Percentiles rank a stretch among this genome's conserved stretches.
Evolutionary conservation across 2,329 filamentous ascomycete species (phyloP).

Genomic region (Fusarium robinianum): DNA sequence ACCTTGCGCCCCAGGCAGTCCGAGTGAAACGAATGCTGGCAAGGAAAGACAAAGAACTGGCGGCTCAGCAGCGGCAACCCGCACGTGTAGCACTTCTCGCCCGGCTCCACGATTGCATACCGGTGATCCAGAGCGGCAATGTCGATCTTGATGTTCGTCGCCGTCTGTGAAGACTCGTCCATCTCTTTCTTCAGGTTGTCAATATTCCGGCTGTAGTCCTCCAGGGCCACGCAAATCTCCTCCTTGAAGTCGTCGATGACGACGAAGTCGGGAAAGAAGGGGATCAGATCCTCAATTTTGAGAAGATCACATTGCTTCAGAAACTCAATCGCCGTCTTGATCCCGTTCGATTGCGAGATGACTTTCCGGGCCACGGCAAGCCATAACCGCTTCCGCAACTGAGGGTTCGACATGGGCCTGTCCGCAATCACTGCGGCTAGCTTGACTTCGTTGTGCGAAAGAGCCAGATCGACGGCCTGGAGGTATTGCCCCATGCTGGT

Average conservation of each 20-base stretch:
- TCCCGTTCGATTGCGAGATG: constrained; percentile 81
- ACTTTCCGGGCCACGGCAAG: constrained; percentile 93
- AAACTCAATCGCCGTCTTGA: constrained; percentile 93
- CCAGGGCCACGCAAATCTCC: constrained; percentile 90
- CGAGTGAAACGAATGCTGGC: constrained; percentile 96
- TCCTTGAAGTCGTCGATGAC: constrained; percentile 99
- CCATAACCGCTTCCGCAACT: constrained; percentile 92
- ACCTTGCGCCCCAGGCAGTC: constrained; percentile 90
- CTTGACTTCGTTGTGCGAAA: constrained; percentile 88
- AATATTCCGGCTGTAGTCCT: constrained; percentile 91
- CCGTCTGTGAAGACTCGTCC: constrained; percentile 90
- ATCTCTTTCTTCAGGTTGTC: constrained; percentile 89
- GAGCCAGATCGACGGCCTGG: constrained; percentile 88
- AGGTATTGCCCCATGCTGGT: constrained; percentile 94
- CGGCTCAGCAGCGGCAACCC: constrained; percentile 81
- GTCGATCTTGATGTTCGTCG: constrained; percentile 86
- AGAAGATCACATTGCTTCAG: constrained; percentile 88
- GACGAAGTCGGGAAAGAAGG: constrained; percentile 98
- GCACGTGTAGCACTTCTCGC: constrained; percentile 91
- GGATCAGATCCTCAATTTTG: constrained; percentile 94
- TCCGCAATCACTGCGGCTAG: constrained; percentile 90
- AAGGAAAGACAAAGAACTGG: constrained; percentile 98
- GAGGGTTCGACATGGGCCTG: constrained; percentile 75
- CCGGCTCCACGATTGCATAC: constrained; percentile 95
- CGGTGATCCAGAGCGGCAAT: constrained; percentile 84